These are phyloP conservation scores for Rhizopus sp. DNA, from an alignment of 371 early-diverging fungal species.

Conservation along the genomic window DNA sequence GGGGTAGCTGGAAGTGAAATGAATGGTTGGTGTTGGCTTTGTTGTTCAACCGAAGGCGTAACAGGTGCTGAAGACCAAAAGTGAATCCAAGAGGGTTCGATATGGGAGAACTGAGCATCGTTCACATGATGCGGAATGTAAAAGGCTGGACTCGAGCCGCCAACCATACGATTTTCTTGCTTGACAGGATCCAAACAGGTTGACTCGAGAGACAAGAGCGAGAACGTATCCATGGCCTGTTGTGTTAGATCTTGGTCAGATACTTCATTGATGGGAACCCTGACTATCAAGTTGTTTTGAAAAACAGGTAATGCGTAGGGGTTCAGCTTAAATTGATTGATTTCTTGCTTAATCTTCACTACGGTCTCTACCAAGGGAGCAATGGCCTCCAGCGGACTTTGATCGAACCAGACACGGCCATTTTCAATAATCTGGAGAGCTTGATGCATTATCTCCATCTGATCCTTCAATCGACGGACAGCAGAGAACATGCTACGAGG, in stretches of 20 bases:
- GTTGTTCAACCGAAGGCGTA: constrained; percentile 14
- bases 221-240: background rate
- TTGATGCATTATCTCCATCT: constrained; percentile 22
- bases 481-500: constrained; percentile 24
- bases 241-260: background rate
- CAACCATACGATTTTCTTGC: background rate
- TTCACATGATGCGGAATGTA: background rate
- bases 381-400: constrained; percentile 14
- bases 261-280: background rate
- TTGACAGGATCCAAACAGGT: background rate
- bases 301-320: background rate
- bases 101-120: constrained; percentile 4
- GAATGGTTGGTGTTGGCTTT: background rate
- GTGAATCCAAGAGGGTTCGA: constrained; percentile 18
- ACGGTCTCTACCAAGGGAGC: constrained; percentile 9
- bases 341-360: background rate
- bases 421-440: constrained; percentile 22
- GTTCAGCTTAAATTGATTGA: background rate
- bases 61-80: constrained; percentile 15
- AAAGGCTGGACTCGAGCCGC: background rate
- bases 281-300: background rate
- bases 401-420: constrained; percentile 14
- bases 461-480: constrained; percentile 20
- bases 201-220: background rate
- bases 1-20: constrained; percentile 23